Percentiles rank a stretch among this genome's conserved stretches.
Conservation (phyloP, 208 protist species). For the Phytomonas sp. region DNA sequence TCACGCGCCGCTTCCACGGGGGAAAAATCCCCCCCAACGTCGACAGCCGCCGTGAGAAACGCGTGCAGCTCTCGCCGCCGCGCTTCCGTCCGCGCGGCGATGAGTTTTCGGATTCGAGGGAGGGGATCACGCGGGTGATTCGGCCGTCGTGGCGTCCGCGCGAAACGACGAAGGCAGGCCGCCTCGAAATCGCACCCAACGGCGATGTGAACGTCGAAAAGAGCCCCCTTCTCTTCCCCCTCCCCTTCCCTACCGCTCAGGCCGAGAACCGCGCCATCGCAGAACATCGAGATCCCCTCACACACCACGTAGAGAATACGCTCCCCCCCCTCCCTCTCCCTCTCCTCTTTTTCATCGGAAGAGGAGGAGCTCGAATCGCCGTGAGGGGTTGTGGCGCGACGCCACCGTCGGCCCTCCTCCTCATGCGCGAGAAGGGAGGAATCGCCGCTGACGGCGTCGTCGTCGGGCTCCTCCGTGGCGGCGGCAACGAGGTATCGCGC, state of each 20-base stretch:
- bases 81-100: constrained; percentile 13
- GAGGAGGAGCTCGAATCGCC: no score
- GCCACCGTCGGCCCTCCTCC: constrained; percentile 22
- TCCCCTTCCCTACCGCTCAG: no score
- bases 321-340: no score
- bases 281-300: constrained; percentile 45
- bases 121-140: constrained; percentile 10
- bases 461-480: not conserved
- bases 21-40: no score
- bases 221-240: not conserved
- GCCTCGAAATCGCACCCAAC: constrained; percentile 35
- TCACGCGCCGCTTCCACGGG: no score
- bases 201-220: constrained; percentile 30
- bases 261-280: constrained; percentile 3
- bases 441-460: constrained; percentile 7
- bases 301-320: constrained; percentile 28
- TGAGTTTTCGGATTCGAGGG: constrained; percentile 30
- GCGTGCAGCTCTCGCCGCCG: constrained; percentile 7
- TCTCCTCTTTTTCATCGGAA: no score
- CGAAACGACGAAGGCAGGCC: constrained; percentile 48
- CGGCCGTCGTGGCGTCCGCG: constrained; percentile 35
- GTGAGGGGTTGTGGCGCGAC: not conserved
- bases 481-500: not conserved
- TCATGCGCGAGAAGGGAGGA: constrained; percentile 31
- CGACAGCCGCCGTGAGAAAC: not conserved